These are phyloP conservation scores for Daedalea quercina DNA, from an alignment of 768 basidiomycete species.

Conservation along the genomic window DNA sequence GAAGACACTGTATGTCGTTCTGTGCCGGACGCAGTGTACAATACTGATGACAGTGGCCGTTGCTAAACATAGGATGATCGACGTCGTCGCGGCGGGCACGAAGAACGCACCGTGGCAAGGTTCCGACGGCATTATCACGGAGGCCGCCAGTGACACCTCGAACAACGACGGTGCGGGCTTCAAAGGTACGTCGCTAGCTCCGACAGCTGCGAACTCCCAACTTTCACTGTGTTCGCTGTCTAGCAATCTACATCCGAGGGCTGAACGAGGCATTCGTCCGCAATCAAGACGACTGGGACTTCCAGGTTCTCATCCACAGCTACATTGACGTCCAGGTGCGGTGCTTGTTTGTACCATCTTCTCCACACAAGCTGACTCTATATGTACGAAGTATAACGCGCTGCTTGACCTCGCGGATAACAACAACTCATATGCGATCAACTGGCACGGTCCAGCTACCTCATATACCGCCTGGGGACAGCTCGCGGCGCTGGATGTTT, in stretches of 20 bases:
- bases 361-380: not conserved
- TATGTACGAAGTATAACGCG: constrained; percentile 35
- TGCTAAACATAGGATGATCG: constrained; percentile 24
- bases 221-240: not conserved
- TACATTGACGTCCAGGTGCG: constrained; percentile 46
- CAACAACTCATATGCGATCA: constrained; percentile 37
- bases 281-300: constrained; percentile 28
- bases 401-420: constrained; percentile 41
- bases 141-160: constrained; percentile 33
- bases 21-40: not conserved
- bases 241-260: constrained; percentile 41
- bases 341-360: not conserved
- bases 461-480: constrained; percentile 44
- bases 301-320: constrained; percentile 38
- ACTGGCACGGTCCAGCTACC: constrained; percentile 40
- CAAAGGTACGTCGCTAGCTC: constrained; percentile 30
- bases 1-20: constrained; percentile 31
- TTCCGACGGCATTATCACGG: constrained; percentile 44
- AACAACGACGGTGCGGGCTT: constrained; percentile 46
- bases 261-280: constrained; percentile 39
- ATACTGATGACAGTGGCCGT: not conserved
- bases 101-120: constrained; percentile 43
- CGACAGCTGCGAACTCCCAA: not conserved
- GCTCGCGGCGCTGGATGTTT: constrained; percentile 18
- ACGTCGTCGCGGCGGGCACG: constrained; percentile 33